These are phyloP conservation scores for Przewalskia tangutica DNA, from an alignment of 257 asterid species.

Conservation along the genomic window DNA sequence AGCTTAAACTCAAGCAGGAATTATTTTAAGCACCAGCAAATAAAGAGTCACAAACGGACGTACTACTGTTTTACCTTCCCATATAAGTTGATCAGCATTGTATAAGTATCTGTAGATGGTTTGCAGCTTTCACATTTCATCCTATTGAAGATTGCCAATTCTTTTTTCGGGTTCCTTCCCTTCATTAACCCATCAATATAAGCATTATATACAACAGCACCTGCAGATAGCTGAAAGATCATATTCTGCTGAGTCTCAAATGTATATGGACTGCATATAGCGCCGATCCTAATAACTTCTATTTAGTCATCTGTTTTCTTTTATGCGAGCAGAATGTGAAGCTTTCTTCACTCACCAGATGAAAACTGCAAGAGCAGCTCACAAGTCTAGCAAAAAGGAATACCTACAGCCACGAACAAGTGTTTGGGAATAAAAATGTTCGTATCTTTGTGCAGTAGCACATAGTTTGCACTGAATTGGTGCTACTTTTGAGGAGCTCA, in stretches of 20 bases:
- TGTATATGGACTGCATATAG: neutral
- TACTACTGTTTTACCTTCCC: slow-evolving; percentile 52
- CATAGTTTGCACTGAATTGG: neutral
- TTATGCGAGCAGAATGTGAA: neutral
- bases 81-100: slow-evolving; percentile 72
- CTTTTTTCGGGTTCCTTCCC: slow-evolving; percentile 44
- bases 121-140: slow-evolving; percentile 64
- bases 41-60: neutral
- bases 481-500: neutral
- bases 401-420: neutral
- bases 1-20: neutral
- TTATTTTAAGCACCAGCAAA: neutral
- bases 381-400: neutral
- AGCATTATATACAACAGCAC: slow-evolving; percentile 63
- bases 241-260: neutral
- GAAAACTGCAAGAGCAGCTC: neutral
- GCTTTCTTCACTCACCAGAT: neutral
- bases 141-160: slow-evolving; percentile 53
- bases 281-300: neutral
- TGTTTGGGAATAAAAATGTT: neutral
- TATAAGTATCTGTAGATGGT: slow-evolving; percentile 65
- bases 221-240: slow-evolving; percentile 26
- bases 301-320: neutral
- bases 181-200: slow-evolving; percentile 61
- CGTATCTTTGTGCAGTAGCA: neutral